These are phyloP conservation scores for Westerdykella sp. DNA, from an alignment of 2,329 filamentous ascomycete genomes.

Conservation along the genomic window DNA sequence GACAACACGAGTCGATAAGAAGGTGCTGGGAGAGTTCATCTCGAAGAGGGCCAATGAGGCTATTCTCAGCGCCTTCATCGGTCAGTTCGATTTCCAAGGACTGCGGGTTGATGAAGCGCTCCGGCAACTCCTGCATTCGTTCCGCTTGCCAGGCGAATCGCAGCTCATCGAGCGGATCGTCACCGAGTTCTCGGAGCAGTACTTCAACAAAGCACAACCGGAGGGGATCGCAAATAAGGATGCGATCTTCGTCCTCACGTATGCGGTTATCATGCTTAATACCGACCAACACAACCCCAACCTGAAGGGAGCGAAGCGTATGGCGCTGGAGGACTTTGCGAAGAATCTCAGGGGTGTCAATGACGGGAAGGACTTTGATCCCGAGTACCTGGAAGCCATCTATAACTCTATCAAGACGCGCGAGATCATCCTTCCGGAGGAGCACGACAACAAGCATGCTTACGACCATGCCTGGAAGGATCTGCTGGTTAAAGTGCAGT, in stretches of 20 bases:
- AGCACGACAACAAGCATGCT: constrained; percentile 92
- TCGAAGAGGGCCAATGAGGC: constrained; percentile 84
- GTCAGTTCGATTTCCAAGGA: constrained; percentile 78
- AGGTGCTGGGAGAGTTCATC: constrained; percentile 82
- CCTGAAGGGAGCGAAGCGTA: constrained; percentile 68
- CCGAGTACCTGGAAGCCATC: constrained; percentile 76
- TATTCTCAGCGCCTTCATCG: constrained; percentile 78
- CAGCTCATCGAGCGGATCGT: constrained; percentile 90
- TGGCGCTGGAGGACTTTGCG: constrained; percentile 77
- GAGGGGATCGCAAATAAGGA: constrained; percentile 78
- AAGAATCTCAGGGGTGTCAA: constrained; percentile 90
- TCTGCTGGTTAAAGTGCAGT: constrained; percentile 75
- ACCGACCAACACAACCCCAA: constrained; percentile 97
- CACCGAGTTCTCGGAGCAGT: constrained; percentile 78
- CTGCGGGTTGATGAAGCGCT: constrained; percentile 89
- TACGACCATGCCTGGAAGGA: constrained; percentile 99
- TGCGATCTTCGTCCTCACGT: constrained; percentile 81
- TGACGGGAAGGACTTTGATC: constrained; percentile 72
- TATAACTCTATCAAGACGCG: constrained; percentile 87
- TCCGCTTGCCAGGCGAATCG: constrained; percentile 89
- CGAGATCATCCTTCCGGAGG: constrained; percentile 94
- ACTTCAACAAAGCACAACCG: constrained; percentile 63
- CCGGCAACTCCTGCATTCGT: constrained; percentile 78
- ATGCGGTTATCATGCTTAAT: constrained; percentile 96
- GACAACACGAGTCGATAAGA: constrained; percentile 84